Evolutionary conservation across 1,139 yeast genomes (phyloP).

Genomic region (Barnettozyma hawaiiensis): DNA sequence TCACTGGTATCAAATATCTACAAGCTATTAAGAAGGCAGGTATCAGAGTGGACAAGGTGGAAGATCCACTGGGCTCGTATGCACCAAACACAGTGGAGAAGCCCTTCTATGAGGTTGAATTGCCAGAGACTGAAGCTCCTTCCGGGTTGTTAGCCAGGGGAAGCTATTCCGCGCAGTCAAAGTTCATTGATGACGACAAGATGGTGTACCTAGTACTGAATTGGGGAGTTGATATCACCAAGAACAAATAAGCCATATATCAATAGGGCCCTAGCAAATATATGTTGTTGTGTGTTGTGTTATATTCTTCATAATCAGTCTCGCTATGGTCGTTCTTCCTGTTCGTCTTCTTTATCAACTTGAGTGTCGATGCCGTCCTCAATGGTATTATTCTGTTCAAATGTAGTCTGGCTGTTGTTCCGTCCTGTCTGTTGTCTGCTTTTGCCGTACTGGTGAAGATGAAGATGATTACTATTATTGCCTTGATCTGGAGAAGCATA

Average conservation of each 20-base stretch:
- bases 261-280: neutral
- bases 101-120: constrained; percentile 71
- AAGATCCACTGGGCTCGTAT: constrained; percentile 85
- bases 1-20: constrained; percentile 83
- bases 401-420: neutral
- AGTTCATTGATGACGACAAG: constrained; percentile 85
- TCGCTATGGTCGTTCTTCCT: neutral
- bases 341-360: no score
- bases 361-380: neutral
- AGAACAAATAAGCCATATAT: constrained; percentile 21
- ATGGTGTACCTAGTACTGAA: constrained; percentile 68
- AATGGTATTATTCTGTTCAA: neutral
- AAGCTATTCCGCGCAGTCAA: constrained; percentile 70
- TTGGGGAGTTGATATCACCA: constrained; percentile 77
- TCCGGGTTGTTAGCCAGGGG: constrained; percentile 88
- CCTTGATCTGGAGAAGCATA: neutral
- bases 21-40: constrained; percentile 86
- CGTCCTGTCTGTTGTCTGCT: neutral
- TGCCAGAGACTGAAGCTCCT: constrained; percentile 91
- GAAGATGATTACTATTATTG: no score
- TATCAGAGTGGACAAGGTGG: constrained; percentile 77
- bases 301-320: neutral
- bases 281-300: no score
- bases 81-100: constrained; percentile 85
- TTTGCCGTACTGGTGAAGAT: neutral